phyloP scores from a whole-genome alignment of 2,329 filamentous ascomycete genomes.

The Phialemonium atrogriseum region DNA sequence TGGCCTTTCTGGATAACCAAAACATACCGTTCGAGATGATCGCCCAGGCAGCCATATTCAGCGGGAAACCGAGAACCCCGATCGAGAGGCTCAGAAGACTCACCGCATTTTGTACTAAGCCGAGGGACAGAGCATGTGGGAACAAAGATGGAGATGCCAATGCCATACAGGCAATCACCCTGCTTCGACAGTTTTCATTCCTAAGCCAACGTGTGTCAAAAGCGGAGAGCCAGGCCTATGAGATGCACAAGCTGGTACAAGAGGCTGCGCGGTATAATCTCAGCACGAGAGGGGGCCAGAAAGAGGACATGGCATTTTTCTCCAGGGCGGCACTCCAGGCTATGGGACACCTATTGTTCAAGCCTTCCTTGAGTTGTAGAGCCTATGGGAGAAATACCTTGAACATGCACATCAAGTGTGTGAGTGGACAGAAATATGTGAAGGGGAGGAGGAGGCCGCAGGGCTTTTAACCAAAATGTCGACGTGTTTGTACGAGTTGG shows the following conservation, averaged over 20 bases:
- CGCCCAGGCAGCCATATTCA: constrained; percentile 7
- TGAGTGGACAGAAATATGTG: constrained; percentile 15
- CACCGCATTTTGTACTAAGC: no score
- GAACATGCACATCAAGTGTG: constrained; percentile 17
- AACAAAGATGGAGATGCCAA: neutral
- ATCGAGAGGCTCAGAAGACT: neutral
- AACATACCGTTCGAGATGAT: constrained; percentile 20
- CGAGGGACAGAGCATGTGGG: neutral
- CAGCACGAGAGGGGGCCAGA: neutral
- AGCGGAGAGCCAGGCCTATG: constrained; percentile 11
- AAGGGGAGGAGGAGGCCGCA: constrained; percentile 7
- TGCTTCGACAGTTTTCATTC: constrained; percentile 26
- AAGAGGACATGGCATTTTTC: constrained; percentile 13
- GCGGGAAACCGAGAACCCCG: neutral
- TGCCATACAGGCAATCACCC: constrained; percentile 11
- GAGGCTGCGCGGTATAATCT: constrained; percentile 16
- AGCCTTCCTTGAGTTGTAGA: constrained; percentile 10
- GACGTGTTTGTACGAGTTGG: constrained; percentile 13
- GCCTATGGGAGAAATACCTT: constrained; percentile 17
- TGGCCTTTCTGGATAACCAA: constrained; percentile 24
- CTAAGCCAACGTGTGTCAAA: constrained; percentile 9
- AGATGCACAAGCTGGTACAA: constrained; percentile 23
- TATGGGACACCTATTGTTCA: constrained; percentile 14
- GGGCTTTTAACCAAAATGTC: constrained; percentile 11
- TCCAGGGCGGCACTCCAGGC: constrained; percentile 14